Percentiles rank a stretch among this genome's conserved stretches.
phyloP scores from a whole-genome alignment of 2,329 filamentous ascomycete species.

The Stachybotrys chartarum region DNA sequence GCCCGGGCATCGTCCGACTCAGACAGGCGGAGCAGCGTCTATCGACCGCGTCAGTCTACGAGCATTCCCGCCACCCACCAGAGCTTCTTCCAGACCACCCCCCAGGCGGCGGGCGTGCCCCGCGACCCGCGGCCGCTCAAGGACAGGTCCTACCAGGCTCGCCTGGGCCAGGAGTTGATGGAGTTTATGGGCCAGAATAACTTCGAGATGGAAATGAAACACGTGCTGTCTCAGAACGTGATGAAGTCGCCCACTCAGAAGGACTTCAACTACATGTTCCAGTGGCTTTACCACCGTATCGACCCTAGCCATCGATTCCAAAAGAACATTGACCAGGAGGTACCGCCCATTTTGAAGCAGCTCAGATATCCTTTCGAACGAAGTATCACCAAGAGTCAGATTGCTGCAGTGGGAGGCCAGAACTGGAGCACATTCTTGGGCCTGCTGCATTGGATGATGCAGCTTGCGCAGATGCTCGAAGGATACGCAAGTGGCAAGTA shows the following conservation, averaged over 20 bases:
- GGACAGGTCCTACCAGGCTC: constrained; percentile 70
- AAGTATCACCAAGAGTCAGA: constrained; percentile 93
- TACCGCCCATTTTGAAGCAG: constrained; percentile 86
- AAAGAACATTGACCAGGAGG: constrained; percentile 92
- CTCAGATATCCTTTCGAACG: constrained; percentile 92
- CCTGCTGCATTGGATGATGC: constrained; percentile 98
- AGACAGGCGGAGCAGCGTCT: constrained; percentile 75
- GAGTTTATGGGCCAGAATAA: constrained; percentile 92
- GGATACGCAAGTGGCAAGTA: constrained; percentile 72
- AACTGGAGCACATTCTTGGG: constrained; percentile 96
- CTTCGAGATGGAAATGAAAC: constrained; percentile 97
- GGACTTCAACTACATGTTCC: constrained; percentile 96
- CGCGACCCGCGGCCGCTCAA: constrained; percentile 81
- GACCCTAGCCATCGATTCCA: constrained; percentile 90
- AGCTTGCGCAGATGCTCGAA: constrained; percentile 89
- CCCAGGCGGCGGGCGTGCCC: constrained; percentile 73
- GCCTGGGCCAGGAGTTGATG: constrained; percentile 80
- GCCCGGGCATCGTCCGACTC: constrained; percentile 41
- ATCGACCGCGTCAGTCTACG: constrained; percentile 61
- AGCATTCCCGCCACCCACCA: constrained; percentile 67
- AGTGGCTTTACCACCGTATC: constrained; percentile 94
- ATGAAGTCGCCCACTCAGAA: constrained; percentile 95
- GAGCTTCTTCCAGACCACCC: constrained; percentile 89
- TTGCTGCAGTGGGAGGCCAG: constrained; percentile 88
- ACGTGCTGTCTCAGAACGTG: constrained; percentile 82